Evolutionary conservation across 2,329 filamentous ascomycete genomes (phyloP).

Genomic region (Thelonectria olida): DNA sequence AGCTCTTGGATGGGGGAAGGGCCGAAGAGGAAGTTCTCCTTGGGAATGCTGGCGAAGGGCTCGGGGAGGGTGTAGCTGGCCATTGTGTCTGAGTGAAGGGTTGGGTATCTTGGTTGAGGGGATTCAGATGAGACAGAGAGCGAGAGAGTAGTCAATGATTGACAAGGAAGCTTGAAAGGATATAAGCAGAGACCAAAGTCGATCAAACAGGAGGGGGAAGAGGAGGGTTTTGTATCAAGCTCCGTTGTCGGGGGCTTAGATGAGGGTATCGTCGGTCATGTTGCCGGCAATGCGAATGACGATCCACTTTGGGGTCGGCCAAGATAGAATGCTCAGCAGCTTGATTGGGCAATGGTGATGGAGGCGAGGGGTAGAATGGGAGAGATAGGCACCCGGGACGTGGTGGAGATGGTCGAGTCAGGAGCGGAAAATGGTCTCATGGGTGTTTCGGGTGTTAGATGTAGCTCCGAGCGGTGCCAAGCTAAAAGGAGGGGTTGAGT

Average conservation of each 20-base stretch:
- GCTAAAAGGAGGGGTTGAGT: no score
- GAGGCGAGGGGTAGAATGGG: not conserved
- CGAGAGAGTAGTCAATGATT: not conserved
- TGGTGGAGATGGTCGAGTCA: not conserved
- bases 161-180: not conserved
- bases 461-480: not conserved
- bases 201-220: not conserved
- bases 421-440: not conserved
- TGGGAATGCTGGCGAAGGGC: slow-evolving; percentile 70
- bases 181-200: not conserved
- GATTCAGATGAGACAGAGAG: not conserved
- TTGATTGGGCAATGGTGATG: slow-evolving; percentile 12
- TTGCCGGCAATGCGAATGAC: not conserved
- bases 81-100: slow-evolving; percentile 34
- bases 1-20: slow-evolving; percentile 75
- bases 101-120: not conserved
- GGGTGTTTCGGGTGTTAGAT: not conserved
- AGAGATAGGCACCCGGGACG: slow-evolving; percentile 2
- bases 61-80: slow-evolving; percentile 60
- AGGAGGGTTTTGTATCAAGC: slow-evolving; percentile 6
- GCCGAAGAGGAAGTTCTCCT: slow-evolving; percentile 69
- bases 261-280: slow-evolving; percentile 15
- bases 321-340: not conserved
- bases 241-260: slow-evolving; percentile 18
- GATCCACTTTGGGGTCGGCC: slow-evolving; percentile 9